A percentile compares a stretch with the other conserved stretches of the same genome.
phyloP scores from a whole-genome alignment of 257 asterid species.

The Ilex asprella region DNA sequence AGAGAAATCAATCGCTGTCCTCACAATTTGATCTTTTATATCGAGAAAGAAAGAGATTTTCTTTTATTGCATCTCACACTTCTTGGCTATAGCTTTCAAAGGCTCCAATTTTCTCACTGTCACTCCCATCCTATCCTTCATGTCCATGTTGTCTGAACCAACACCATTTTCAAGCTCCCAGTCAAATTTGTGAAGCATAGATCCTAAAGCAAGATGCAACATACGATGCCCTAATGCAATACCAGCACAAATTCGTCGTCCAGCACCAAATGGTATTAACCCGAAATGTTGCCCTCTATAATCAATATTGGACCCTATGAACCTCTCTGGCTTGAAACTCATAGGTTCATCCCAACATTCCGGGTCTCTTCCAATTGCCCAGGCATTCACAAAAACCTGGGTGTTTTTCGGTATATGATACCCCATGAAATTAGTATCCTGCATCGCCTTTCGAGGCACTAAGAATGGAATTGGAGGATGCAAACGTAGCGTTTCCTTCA shows the following conservation, averaged over 20 bases:
- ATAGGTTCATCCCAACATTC: slow-evolving; percentile 11
- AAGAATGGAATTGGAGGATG: slow-evolving; percentile 15
- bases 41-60: too few relatives aligned
- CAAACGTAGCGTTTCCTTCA: slow-evolving; percentile 10
- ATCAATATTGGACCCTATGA: slow-evolving; percentile 5
- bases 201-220: slow-evolving; percentile 8
- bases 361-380: slow-evolving; percentile 15
- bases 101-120: slow-evolving; percentile 5
- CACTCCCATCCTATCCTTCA: slow-evolving; percentile 6
- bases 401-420: slow-evolving; percentile 12
- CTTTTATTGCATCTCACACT: neutral
- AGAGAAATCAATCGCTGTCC: too few relatives aligned
- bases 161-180: slow-evolving; percentile 8
- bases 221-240: slow-evolving; percentile 9
- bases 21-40: too few relatives aligned
- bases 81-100: slow-evolving; percentile 8
- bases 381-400: slow-evolving; percentile 5
- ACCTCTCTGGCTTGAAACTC: slow-evolving; percentile 13
- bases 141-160: neutral
- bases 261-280: slow-evolving; percentile 17
- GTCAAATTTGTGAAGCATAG: slow-evolving; percentile 7
- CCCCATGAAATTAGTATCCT: slow-evolving; percentile 16
- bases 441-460: slow-evolving; percentile 7
- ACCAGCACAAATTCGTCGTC: slow-evolving; percentile 15
- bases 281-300: slow-evolving; percentile 9